A percentile compares a stretch with the other conserved stretches of the same genome.
These are phyloP conservation scores for Coniochaeta ligniaria DNA, from an alignment of 2,329 filamentous ascomycete species.

Conservation along the genomic window DNA sequence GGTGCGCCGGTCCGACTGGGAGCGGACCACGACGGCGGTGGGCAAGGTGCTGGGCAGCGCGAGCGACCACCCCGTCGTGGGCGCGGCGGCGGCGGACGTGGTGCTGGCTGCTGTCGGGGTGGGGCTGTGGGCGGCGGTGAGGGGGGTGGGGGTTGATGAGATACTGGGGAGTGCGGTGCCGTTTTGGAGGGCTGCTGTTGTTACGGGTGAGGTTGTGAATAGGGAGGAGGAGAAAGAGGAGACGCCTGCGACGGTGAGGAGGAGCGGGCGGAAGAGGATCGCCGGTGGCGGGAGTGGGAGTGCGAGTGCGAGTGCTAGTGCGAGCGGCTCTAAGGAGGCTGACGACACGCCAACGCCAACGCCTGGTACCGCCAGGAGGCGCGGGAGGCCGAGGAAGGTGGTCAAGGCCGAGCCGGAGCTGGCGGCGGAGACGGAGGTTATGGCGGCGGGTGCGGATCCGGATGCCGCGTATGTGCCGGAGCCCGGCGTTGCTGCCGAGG, in stretches of 20 bases:
- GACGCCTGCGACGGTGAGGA: neutral
- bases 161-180: conserved; percentile 35
- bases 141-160: conserved; percentile 40
- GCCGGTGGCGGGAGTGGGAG: no score
- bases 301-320: no score
- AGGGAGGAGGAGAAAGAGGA: neutral
- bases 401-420: conserved; percentile 13
- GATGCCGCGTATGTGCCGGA: conserved; percentile 30
- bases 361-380: conserved; percentile 9
- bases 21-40: conserved; percentile 36
- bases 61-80: conserved; percentile 50
- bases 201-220: neutral
- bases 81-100: conserved; percentile 50
- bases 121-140: conserved; percentile 50
- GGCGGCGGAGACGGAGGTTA: conserved; percentile 4
- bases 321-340: conserved; percentile 5
- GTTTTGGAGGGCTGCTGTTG: conserved; percentile 12
- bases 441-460: conserved; percentile 10
- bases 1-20: conserved; percentile 33
- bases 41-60: conserved; percentile 40
- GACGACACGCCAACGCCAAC: neutral
- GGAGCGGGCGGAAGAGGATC: conserved; percentile 1
- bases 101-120: conserved; percentile 45
- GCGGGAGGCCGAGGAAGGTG: conserved; percentile 18
- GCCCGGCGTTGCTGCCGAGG: conserved; percentile 20